Evolutionary conservation across 2,329 filamentous ascomycete genomes (phyloP), one percentile per base, ranked within the genome.

Genomic region (Botrytis fabae): DNA sequence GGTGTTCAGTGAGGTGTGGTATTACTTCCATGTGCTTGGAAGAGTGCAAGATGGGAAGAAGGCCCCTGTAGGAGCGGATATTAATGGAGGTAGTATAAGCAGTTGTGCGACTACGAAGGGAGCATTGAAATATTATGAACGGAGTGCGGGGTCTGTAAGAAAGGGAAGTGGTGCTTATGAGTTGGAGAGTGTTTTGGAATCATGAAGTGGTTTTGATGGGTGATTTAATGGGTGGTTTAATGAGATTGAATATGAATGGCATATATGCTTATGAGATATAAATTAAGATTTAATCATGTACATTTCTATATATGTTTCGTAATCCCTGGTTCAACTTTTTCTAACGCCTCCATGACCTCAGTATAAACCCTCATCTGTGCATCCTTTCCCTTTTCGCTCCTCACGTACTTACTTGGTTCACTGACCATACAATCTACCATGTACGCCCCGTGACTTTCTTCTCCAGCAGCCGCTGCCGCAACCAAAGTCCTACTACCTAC

Each of bases 1-100:
- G 1, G 83, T 86, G 46, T 76, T 92, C 65, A 85, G 80, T 73
- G 90, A 92, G 84, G 84, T 90, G 20, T 92, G 89, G 89, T 92
- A 92, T 78, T 91, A 91, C 78, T 85, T 87, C 80, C 86, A 91
- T 80, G 86, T 88, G 70, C 85, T 84, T 72, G 90, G 90, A 5
- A 81, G 84, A 25, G 85, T 88, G 10, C 90, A 91, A 81, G 51
- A 72, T 16, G 81, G 85, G 71, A 83, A 82, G 69, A 71, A 65
- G 12, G n/a, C 8, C 2, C 70, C 62, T 2, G 70, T 68, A 1
- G 62, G 62, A 1, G 78, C 78, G 83, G 85, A 8, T 71, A 83
- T 85, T 4, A 85, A 86, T 72, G 87, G 86, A 0, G 84, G 85
- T 7, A 83, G 82, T 35, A 78, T 84, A 61, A 86, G 85, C 38